Conservation (phyloP, 73 alveolate species). For the Paramecium pentaurelia region DNA sequence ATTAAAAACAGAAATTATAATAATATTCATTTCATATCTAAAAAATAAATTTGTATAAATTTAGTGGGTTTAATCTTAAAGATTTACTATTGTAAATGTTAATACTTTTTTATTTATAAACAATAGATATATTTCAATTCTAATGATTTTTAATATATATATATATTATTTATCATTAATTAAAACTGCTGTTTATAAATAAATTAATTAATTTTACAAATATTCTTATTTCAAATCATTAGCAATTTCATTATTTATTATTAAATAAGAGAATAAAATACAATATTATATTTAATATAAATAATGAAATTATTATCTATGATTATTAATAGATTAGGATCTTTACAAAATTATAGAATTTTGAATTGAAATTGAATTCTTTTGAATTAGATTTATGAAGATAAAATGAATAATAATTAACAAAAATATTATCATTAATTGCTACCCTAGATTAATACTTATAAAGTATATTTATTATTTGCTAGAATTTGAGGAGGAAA, state of each 20-base stretch:
- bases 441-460: not conserved
- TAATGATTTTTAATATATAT: not conserved
- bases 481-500: constrained; percentile 22
- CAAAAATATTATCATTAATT: not conserved
- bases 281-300: too few species aligned
- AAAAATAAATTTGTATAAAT: too few species aligned
- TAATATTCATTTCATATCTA: not conserved
- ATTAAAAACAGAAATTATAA: not conserved
- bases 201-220: too few species aligned
- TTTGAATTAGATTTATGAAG: not conserved
- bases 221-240: not conserved
- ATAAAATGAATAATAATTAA: not conserved
- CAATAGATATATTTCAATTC: not conserved
- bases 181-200: not conserved
- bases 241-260: too few species aligned
- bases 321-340: too few species aligned
- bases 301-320: too few species aligned
- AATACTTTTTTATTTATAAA: not conserved
- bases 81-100: not conserved
- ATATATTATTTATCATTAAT: not conserved
- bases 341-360: too few species aligned
- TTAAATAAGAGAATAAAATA: not conserved
- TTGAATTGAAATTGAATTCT: not conserved
- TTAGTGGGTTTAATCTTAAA: not conserved
- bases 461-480: not conserved